Evolutionary conservation across 2,329 filamentous ascomycete species (phyloP).

Genomic region (Colletotrichum incanum): DNA sequence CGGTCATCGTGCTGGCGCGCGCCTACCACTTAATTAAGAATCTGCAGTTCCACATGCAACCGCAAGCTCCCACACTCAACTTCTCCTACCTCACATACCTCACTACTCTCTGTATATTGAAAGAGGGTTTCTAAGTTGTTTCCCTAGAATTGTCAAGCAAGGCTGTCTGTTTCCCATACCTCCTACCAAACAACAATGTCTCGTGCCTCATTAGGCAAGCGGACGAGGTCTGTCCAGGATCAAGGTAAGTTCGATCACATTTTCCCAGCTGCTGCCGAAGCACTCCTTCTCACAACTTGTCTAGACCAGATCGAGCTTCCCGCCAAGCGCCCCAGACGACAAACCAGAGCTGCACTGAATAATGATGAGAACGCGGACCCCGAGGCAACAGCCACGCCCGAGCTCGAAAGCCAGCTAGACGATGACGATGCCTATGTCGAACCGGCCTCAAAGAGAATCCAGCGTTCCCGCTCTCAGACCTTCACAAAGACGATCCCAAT

Average conservation of each 20-base stretch:
- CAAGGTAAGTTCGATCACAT: constrained; percentile 42
- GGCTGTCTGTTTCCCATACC: constrained; percentile 20
- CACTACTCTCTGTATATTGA: neutral
- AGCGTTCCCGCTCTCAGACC: constrained; percentile 50
- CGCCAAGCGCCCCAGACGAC: constrained; percentile 63
- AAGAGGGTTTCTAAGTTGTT: neutral
- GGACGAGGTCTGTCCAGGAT: constrained; percentile 44
- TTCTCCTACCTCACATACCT: constrained; percentile 21
- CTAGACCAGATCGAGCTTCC: constrained; percentile 50
- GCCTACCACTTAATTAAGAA: constrained; percentile 41
- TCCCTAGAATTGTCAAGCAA: constrained; percentile 15
- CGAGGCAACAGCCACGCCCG: constrained; percentile 55
- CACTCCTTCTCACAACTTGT: constrained; percentile 22
- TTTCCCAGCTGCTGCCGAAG: neutral
- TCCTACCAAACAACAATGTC: constrained; percentile 42
- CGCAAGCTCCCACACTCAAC: constrained; percentile 1
- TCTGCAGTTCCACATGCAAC: constrained; percentile 39
- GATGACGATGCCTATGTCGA: constrained; percentile 51
- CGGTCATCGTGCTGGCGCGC: constrained; percentile 36
- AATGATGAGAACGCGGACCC: constrained; percentile 79
- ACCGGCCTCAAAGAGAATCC: constrained; percentile 47
- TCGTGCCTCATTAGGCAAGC: constrained; percentile 47
- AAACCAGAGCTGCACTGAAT: constrained; percentile 59
- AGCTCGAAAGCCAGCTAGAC: constrained; percentile 62
- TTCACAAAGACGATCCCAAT: constrained; percentile 65